Base-by-base conservation (phyloP, 2,329 filamentous ascomycete genomes). In the Hymenoscyphus occultus region DNA sequence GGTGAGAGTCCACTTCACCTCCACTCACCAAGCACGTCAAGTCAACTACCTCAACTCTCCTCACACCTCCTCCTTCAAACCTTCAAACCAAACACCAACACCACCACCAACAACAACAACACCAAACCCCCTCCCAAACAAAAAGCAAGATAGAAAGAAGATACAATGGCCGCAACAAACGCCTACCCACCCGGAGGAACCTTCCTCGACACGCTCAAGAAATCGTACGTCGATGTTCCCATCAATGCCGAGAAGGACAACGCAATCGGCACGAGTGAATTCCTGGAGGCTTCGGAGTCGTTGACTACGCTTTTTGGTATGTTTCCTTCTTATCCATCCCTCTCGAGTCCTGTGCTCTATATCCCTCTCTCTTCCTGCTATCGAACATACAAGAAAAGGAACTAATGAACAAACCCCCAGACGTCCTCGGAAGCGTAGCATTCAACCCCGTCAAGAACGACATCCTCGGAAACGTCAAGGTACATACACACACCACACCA, bases 401-500 rank as follows among this genome's bases (percentile, higher is more conserved):
- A 48, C 61, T 28, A 16, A 39, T 31, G 14, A 40, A 61, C 10
- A 13, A 35, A 35, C 35, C 5, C 28, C 35, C 60, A 89, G 87
- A 90, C 76, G 79, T 84, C 64, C 81, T 90, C 61, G 87, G 87
- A 67, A 84, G 85, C 56, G 86, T 90, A 40, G 93, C 93, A 70
- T 98, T 99, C 80, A 87, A 84, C 63, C 90, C 92, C 32, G 94
- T 98, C 76, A 97, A 97, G 85, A 90, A 80, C 71, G 95, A 99
- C 79, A 91, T 99, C 82, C 78, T 86, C 59, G 91, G 91, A 77
- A 99, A 99, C 80, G 86, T 98, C 81, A 93, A 93, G 86, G 92
- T 95, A 78, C 69, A 22, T 22, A 22, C 22, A 22, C 22, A 22
- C 22, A 22, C 22, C 22, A 22, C 22, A 22, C 22, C 22, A 22